These are phyloP conservation scores for Phytophthora hybrid DNA, from an alignment of 352 stramenopile species.

Conservation along the genomic window DNA sequence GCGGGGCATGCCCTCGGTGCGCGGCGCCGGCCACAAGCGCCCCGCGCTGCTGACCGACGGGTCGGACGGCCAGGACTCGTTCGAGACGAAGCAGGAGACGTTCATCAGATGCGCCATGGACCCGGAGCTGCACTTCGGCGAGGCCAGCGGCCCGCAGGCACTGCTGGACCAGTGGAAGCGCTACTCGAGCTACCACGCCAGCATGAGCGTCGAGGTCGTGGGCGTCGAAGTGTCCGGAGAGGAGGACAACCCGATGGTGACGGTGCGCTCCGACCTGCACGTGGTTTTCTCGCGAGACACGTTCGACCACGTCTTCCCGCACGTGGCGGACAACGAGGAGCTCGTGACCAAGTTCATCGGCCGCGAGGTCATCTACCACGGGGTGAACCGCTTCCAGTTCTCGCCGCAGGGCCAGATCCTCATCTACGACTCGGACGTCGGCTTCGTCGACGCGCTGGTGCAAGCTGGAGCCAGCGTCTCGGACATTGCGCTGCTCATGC, in stretches of 20 bases:
- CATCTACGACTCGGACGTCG: slow-evolving; percentile 67
- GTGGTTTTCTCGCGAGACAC: slow-evolving; percentile 61
- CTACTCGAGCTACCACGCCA: slow-evolving; percentile 52
- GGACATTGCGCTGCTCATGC: slow-evolving; percentile 61
- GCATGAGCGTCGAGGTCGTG: slow-evolving; percentile 44
- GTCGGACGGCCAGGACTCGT: slow-evolving; percentile 1
- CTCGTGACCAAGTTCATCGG: slow-evolving; percentile 52
- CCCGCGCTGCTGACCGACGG: slow-evolving; percentile 18
- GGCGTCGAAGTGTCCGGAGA: slow-evolving; percentile 50
- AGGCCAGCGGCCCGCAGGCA: slow-evolving; percentile 23
- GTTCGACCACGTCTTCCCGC: slow-evolving; percentile 68
- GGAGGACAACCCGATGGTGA: slow-evolving; percentile 55
- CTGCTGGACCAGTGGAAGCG: slow-evolving; percentile 57
- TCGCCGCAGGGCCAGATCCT: slow-evolving; percentile 49
- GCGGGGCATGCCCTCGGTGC: slow-evolving; percentile 43
- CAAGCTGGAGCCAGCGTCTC: slow-evolving; percentile 46
- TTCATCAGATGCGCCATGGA: slow-evolving; percentile 55
- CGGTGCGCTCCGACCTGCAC: slow-evolving; percentile 52
- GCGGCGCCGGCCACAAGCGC: slow-evolving; percentile 45
- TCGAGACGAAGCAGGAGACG: slow-evolving; percentile 38
- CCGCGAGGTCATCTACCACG: slow-evolving; percentile 54
- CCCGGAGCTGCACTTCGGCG: slow-evolving; percentile 45
- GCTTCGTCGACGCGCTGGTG: slow-evolving; percentile 61
- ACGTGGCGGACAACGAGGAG: slow-evolving; percentile 58
- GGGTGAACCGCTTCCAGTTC: slow-evolving; percentile 68